Evolutionary conservation across 2,329 filamentous ascomycete genomes (phyloP).

Genomic region (Lithohypha guttulata): DNA sequence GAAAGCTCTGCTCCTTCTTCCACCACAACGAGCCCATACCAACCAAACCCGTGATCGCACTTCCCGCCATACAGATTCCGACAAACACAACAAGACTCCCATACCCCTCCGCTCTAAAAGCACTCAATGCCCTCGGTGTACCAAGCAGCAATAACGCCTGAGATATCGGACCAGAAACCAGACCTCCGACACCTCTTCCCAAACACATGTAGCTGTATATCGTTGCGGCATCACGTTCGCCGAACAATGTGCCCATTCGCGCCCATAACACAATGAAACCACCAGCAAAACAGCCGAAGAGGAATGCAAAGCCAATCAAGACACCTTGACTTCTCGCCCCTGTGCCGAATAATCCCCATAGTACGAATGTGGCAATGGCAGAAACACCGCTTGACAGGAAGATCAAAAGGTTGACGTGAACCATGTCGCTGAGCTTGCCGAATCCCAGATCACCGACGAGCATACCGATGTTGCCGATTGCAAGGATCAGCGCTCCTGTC

Average conservation of each 20-base stretch:
- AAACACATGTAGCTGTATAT: slow-evolving; percentile 39
- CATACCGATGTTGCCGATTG: slow-evolving; percentile 27
- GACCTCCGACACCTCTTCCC: slow-evolving; percentile 41
- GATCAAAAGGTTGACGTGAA: slow-evolving; percentile 33
- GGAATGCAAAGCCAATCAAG: slow-evolving; percentile 32
- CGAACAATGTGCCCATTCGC: slow-evolving; percentile 34
- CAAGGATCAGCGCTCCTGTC: slow-evolving; percentile 17
- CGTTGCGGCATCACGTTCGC: slow-evolving; percentile 35
- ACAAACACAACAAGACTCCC: slow-evolving; percentile 9
- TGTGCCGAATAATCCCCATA: slow-evolving; percentile 37
- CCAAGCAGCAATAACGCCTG: slow-evolving; percentile 25
- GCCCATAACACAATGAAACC: slow-evolving; percentile 35
- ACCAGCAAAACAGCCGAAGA: slow-evolving; percentile 35
- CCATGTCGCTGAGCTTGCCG: slow-evolving; percentile 32
- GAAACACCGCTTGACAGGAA: slow-evolving; percentile 33
- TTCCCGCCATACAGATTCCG: slow-evolving; percentile 11
- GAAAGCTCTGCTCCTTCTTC: slow-evolving; percentile 2
- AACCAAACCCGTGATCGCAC: slow-evolving; percentile 7
- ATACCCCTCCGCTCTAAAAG: not conserved
- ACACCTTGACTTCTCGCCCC: slow-evolving; percentile 29
- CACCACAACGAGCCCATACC: not conserved
- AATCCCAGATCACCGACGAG: slow-evolving; percentile 29
- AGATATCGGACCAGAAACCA: slow-evolving; percentile 42
- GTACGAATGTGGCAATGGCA: slow-evolving; percentile 32
- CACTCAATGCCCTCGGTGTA: not conserved